These are phyloP conservation scores for Pulveroboletus sp. DNA, from an alignment of 768 basidiomycete genomes.

Conservation along the genomic window DNA sequence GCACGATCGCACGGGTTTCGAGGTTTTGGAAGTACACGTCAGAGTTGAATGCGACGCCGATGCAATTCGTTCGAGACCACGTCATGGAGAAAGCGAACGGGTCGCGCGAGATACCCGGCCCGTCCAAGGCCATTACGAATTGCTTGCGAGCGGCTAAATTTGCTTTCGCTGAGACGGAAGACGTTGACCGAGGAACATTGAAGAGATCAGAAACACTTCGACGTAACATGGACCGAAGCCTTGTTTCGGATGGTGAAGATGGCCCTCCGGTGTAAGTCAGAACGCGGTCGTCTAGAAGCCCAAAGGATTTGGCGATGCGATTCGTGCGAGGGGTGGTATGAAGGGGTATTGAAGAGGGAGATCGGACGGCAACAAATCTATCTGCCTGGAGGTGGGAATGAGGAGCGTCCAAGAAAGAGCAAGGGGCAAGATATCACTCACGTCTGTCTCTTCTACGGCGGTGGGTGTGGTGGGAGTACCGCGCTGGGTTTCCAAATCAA, in stretches of 20 bases:
- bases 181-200: conserved; percentile 24
- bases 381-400: conserved; percentile 42
- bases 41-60: conserved; percentile 59
- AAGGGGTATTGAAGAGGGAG: conserved; percentile 51
- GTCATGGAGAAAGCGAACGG: conserved; percentile 56
- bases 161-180: conserved; percentile 52
- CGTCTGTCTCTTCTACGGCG: conserved; percentile 26
- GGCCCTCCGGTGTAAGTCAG: conserved; percentile 49
- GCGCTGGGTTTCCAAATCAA: conserved; percentile 37
- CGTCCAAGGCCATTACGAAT: conserved; percentile 59
- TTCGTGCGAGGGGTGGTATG: conserved; percentile 65
- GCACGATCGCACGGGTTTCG: conserved; percentile 49
- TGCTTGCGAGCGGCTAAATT: conserved; percentile 54
- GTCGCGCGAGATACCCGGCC: conserved; percentile 56
- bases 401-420: not conserved
- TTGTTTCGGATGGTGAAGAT: conserved; percentile 33
- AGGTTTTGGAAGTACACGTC: conserved; percentile 65
- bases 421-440: conserved; percentile 17
- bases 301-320: conserved; percentile 61
- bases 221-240: conserved; percentile 48
- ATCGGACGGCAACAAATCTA: conserved; percentile 57
- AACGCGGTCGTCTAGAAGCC: conserved; percentile 54
- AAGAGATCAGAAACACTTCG: conserved; percentile 54
- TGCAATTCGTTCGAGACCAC: conserved; percentile 59
- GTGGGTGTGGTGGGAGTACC: conserved; percentile 14